Base-by-base conservation (phyloP, 2,329 filamentous ascomycete genomes). In the Seiridium unicorne region DNA sequence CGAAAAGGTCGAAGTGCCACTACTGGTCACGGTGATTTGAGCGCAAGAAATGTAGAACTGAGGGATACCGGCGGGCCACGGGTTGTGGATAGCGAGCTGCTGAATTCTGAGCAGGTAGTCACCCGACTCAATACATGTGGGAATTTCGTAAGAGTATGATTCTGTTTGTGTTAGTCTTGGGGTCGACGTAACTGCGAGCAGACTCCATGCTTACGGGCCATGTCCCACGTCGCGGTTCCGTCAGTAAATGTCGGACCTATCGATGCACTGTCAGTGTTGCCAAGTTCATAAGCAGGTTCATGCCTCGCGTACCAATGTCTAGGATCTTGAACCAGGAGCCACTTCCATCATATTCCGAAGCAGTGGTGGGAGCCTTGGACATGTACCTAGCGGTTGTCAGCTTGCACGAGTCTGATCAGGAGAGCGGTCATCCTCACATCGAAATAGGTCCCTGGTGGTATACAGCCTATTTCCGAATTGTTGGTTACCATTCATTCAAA, bases 31-130 rank as follows among this genome's bases (percentile, higher is more conserved):
- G 48, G 73, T 76, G 63, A 81, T 69, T 62, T 82, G 79, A 0
- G 76, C 79, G 64, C 80, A 83, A 57, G 73, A 76, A 54, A 76
- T 70, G 63, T 82, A 81, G 66, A 84, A 79, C 69, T 78, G 75
- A 13, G 78, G 77, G 57, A 75, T 77, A 13, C 73, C 73, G 3
- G 77, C 76, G 1, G 77, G 77, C 61, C 66, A 74, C 2, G 80
- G 80, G 63, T 82, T 80, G 76, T 89, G 86, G 56, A 89, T 83
- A 32, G 82, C 86, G 56, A 89, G 80, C 57, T 84, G 78, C 73
- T 87, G 84, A 69, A 86, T 82, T 44, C 85, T 77, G 38, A 87
- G 75, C 60, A 87, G 79, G 68, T 87, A 86, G 63, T 86, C 81
- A 61, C 85, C 85, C 44, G 83, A 70, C 35, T 78, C 77, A 57